These are phyloP conservation scores for Euphrasia arctica DNA, from an alignment of 305 asterid species.

Conservation along the genomic window DNA sequence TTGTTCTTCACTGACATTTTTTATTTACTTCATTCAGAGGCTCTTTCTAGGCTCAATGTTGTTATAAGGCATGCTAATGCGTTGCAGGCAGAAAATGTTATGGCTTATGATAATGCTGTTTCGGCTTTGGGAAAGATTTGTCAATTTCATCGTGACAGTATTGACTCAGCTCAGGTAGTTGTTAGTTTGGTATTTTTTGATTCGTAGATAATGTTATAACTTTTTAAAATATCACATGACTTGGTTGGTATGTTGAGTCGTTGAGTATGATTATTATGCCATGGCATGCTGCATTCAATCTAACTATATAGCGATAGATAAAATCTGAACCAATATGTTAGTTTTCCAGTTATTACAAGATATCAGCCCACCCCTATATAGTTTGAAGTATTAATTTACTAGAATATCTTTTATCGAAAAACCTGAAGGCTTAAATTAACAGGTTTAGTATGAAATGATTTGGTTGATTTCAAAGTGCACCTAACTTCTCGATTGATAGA, in stretches of 20 bases:
- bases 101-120: conserved; percentile 96
- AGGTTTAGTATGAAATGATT: background rate
- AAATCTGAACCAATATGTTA: background rate
- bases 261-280: background rate
- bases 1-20: conserved; percentile 5
- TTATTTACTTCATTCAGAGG: conserved; percentile 53
- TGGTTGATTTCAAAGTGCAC: background rate
- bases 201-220: background rate
- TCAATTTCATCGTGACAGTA: conserved; percentile 77
- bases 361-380: background rate
- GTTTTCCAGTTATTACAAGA: background rate
- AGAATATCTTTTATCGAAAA: background rate
- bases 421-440: no score
- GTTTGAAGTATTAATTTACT: background rate
- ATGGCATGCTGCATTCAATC: background rate
- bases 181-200: conserved; percentile 7
- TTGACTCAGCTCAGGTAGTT: conserved; percentile 77
- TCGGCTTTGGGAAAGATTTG: conserved; percentile 93
- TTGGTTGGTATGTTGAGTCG: background rate
- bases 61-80: conserved; percentile 78
- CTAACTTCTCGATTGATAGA: background rate
- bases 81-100: conserved; percentile 62
- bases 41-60: conserved; percentile 81
- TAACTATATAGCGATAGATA: background rate
- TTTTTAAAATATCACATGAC: background rate